These are phyloP conservation scores for Aspergillus sp. DNA, from an alignment of 2,329 filamentous ascomycete species.

Conservation along the genomic window DNA sequence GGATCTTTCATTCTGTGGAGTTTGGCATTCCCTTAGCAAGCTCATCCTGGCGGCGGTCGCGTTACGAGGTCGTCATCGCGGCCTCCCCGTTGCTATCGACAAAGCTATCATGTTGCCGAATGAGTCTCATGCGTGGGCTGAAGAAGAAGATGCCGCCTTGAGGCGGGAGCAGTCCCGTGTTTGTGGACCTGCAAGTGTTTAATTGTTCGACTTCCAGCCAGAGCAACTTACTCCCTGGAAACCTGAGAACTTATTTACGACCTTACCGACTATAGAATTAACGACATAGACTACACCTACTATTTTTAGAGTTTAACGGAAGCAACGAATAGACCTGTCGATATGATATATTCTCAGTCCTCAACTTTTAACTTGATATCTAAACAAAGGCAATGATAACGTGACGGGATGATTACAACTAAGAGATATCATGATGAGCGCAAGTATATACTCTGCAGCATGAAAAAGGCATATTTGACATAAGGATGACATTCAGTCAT, in stretches of 20 bases:
- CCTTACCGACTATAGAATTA: conserved; percentile 6
- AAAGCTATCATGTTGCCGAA: conserved; percentile 47
- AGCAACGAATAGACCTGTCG: conserved; percentile 2
- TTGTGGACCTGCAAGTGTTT: conserved; percentile 8
- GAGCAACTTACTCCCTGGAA: no score
- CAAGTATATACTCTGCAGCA: not conserved
- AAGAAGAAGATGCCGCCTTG: conserved; percentile 42
- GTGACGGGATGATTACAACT: not conserved
- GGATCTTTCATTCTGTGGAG: conserved; percentile 57
- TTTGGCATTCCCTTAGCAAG: conserved; percentile 57
- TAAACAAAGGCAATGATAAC: not conserved
- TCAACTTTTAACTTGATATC: conserved; percentile 5
- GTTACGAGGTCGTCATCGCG: conserved; percentile 57
- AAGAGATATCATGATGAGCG: not conserved
- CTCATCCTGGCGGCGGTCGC: conserved; percentile 59
- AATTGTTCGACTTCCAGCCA: not conserved
- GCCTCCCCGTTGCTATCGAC: conserved; percentile 57
- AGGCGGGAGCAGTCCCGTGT: conserved; percentile 28
- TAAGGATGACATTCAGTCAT: conserved; percentile 4
- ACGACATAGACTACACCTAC: not conserved
- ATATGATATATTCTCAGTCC: not conserved
- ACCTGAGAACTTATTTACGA: not conserved
- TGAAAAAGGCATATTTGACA: not conserved
- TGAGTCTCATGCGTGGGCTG: conserved; percentile 41
- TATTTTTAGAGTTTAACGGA: not conserved